These are phyloP conservation scores for Fraxinus albicans DNA, from an alignment of 305 asterid genomes.

Conservation along the genomic window DNA sequence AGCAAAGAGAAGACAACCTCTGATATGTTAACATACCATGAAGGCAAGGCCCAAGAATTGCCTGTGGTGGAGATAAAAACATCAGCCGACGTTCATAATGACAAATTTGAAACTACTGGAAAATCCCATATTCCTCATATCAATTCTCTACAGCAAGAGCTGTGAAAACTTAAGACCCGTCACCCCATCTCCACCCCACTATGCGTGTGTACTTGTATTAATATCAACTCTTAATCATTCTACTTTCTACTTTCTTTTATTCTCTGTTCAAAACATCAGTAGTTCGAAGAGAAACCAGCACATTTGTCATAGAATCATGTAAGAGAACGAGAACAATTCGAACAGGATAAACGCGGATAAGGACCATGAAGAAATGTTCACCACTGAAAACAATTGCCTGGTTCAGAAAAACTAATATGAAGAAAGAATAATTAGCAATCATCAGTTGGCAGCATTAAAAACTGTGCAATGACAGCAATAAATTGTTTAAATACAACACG, in stretches of 20 bases:
- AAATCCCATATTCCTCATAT: constrained; percentile 7
- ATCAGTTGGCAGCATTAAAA: constrained; percentile 17
- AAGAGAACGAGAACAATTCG: neutral
- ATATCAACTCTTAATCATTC: neutral
- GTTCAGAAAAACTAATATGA: neutral
- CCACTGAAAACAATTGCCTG: neutral
- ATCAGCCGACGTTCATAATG: neutral
- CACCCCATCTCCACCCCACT: neutral
- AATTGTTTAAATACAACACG: constrained; percentile 33
- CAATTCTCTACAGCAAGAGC: constrained; percentile 13
- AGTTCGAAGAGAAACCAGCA: neutral
- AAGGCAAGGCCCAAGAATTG: constrained; percentile 25
- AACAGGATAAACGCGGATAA: neutral
- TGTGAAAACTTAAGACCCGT: constrained; percentile 9
- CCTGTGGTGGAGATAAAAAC: constrained; percentile 21
- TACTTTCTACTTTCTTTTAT: neutral
- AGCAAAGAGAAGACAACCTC: constrained; percentile 52
- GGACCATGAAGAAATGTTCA: neutral
- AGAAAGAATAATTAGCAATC: neutral
- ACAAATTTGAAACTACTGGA: constrained; percentile 10
- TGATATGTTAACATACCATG: constrained; percentile 23
- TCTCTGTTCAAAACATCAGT: neutral
- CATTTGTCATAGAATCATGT: neutral
- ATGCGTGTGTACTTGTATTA: neutral
- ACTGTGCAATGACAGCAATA: constrained; percentile 17